Conservation (phyloP, 352 stramenopile genomes). For the Peronospora belbahrii region DNA sequence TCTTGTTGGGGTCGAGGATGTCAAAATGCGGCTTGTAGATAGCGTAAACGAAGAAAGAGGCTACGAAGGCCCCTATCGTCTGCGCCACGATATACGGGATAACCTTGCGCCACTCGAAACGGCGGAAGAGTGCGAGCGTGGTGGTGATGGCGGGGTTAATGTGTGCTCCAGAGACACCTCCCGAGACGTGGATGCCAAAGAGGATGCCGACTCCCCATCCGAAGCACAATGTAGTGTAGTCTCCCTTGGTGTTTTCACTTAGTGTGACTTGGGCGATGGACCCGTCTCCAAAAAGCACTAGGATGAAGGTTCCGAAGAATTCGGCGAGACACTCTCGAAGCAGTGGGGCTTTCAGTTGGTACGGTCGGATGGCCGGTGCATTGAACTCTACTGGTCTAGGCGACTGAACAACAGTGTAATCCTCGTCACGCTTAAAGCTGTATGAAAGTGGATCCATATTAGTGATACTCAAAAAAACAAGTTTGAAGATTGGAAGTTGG, state of each 20-base stretch:
- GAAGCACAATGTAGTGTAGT: conserved; percentile 62
- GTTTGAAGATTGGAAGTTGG: too few relatives aligned
- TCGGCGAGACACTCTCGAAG: conserved; percentile 52
- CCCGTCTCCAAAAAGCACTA: conserved; percentile 61
- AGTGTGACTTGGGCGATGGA: conserved; percentile 55
- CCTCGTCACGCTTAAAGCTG: too few relatives aligned
- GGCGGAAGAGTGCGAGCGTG: conserved; percentile 38
- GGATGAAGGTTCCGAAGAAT: conserved; percentile 51
- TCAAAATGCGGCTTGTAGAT: conserved; percentile 52
- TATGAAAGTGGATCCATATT: too few relatives aligned
- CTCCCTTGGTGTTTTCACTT: conserved; percentile 40
- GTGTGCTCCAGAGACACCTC: conserved; percentile 52
- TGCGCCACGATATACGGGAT: conserved; percentile 45
- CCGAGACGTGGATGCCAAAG: conserved; percentile 53
- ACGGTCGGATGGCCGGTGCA: too few relatives aligned
- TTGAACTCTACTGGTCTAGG: too few relatives aligned
- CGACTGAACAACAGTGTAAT: too few relatives aligned
- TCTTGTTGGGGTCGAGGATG: conserved; percentile 35
- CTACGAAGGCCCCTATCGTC: conserved; percentile 43
- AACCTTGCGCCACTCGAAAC: conserved; percentile 43
- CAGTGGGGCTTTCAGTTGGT: conserved; percentile 31
- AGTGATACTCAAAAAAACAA: too few relatives aligned
- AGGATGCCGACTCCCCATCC: conserved; percentile 66
- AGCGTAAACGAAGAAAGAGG: conserved; percentile 36
- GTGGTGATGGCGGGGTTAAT: conserved; percentile 61